Conservation (phyloP, 257 asterid genomes). For the Gardenia jasminoides region DNA sequence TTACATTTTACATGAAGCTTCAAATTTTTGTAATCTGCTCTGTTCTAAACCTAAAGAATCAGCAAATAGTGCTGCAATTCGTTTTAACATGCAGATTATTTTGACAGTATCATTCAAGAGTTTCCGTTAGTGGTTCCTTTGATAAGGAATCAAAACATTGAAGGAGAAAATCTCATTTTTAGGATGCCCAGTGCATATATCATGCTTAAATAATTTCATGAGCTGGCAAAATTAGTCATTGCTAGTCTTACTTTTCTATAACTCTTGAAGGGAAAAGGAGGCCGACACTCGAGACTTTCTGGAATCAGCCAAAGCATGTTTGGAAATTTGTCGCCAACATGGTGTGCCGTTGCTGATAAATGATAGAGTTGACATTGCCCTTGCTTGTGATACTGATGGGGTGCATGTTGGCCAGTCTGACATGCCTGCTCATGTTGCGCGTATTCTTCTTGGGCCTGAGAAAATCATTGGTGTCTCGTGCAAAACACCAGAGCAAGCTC, state of each 20-base stretch:
- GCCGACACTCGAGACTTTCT: conserved; percentile 69
- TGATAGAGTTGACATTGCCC: conserved; percentile 83
- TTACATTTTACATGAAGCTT: neutral
- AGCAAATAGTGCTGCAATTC: neutral
- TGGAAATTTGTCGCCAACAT: conserved; percentile 53
- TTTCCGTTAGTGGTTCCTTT: neutral
- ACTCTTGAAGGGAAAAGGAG: conserved; percentile 71
- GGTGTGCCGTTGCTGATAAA: conserved; percentile 75
- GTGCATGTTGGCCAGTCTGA: conserved; percentile 94
- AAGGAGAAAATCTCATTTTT: neutral
- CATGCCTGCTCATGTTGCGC: conserved; percentile 70
- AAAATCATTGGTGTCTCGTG: conserved; percentile 89
- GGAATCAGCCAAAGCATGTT: conserved; percentile 75
- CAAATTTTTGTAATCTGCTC: neutral
- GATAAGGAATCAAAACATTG: neutral
- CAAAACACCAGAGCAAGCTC: conserved; percentile 85
- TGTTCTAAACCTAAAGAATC: neutral
- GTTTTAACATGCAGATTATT: neutral
- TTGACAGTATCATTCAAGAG: neutral
- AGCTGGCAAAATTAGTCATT: neutral
- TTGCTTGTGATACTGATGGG: conserved; percentile 92
- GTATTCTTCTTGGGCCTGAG: conserved; percentile 79
- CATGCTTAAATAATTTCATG: neutral
- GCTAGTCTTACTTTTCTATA: conserved; percentile 3
- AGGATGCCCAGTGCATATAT: neutral